Evolutionary conservation across 352 stramenopile genomes (phyloP), one percentile per base, ranked within the genome.

Genomic region (Pythium phragmiticola): DNA sequence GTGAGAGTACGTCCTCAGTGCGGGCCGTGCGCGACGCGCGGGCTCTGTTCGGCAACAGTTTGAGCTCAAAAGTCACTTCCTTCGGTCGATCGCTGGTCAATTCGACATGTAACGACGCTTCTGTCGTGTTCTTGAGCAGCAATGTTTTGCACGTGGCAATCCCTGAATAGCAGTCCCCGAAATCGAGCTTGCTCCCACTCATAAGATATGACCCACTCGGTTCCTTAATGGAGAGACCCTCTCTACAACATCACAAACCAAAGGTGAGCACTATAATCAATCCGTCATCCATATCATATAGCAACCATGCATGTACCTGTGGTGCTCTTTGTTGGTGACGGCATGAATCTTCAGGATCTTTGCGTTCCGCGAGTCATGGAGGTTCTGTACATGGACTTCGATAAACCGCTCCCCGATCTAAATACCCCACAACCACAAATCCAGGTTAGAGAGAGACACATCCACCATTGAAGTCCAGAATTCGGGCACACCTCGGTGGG

Each of bases 41-140:
- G 23, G 76, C 76, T 47, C 86, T 82, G 56, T 94, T 96, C 19
- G 82, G 82, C 45, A 87, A 74, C 7, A 93, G 59, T 48, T 95
- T 95, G 9, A 96, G 73, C 66, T 96, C 88, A 60, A 95, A 96
- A 5, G 82, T 93, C 37, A 96, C 73, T 74, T 96, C 88, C 60
- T 96, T 96, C 2, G 86, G 84, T 14, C 88, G 74, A 70, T 96
- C 88, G 55, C 86, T 95, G 41, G 81, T 85, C 52, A 96, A 61
- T 21, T 96, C 84, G 36, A 96, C 84, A 64, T 96, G 85, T 23
- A 96, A 68, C 34, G 87, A 75, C 23, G 78, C 84, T 46, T 95
- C 86, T 0, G 84, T 96, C 52, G 88, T 90, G 67, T 96, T 96
- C 33, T 87, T 84, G 50, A 96, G 75, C 39, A 92, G 55, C 16